phyloP scores from a whole-genome alignment of 805 yeast genomes.

The Hanseniaspora singularis region DNA sequence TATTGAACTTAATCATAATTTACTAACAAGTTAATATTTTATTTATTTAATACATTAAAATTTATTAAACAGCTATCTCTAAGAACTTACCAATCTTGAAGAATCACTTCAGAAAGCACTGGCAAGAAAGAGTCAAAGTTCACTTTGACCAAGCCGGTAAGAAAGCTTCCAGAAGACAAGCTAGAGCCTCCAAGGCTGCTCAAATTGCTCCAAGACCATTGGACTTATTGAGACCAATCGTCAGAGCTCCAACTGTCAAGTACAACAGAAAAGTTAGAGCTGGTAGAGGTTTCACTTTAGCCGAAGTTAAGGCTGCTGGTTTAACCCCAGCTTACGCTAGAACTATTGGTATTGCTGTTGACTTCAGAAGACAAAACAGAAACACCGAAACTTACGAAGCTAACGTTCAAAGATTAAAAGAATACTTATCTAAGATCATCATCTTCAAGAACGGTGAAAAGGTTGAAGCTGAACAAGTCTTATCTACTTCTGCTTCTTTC shows the following conservation, averaged over 20 bases:
- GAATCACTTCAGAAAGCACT: constrained; percentile 99
- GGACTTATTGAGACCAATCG: constrained; percentile 92
- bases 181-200: constrained; percentile 91
- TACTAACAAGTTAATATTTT: constrained; percentile 5
- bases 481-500: constrained; percentile 67
- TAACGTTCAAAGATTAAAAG: constrained; percentile 93
- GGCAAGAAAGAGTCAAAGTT: constrained; percentile 99
- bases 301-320: constrained; percentile 97
- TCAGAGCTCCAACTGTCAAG: constrained; percentile 96
- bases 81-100: constrained; percentile 98
- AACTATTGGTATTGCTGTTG: constrained; percentile 97
- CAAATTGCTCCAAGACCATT: constrained; percentile 94
- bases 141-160: constrained; percentile 99
- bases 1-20: background rate
- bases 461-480: constrained; percentile 69
- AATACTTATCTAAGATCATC: constrained; percentile 89
- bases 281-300: constrained; percentile 97
- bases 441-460: constrained; percentile 88
- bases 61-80: constrained; percentile 63
- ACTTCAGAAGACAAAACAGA: constrained; percentile 99
- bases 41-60: background rate
- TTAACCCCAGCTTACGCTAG: constrained; percentile 89
- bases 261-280: constrained; percentile 99
- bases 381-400: constrained; percentile 86
- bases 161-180: constrained; percentile 91